Evolutionary conservation across 2,329 filamentous ascomycete genomes (phyloP), one percentile per base, ranked within the genome.

Genomic region (Xylaria sp.): DNA sequence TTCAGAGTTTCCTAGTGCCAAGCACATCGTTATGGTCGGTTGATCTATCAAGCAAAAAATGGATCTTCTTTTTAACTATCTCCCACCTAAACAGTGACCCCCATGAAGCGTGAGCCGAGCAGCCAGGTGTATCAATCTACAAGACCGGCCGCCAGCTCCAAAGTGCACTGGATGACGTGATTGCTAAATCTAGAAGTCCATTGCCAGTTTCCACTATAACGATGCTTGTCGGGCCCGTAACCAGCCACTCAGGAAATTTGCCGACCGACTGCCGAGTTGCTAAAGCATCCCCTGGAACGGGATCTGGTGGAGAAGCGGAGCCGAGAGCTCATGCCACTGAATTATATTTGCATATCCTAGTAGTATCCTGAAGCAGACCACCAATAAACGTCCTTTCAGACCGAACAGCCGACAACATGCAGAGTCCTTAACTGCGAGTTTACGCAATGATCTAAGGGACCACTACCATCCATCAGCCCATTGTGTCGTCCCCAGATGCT

Each of bases 321-420:
- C 42, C 47, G 45, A 52, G 48, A 43, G 18, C 39, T 44, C 43
- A 42, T 42, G 21, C 43, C 34, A 6, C 42, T 42, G 16, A 41
- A 39, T 19, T 22, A 26, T 20, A n/a, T 8, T 42, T 29, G 39
- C 19, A 34, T 16, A 18, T 42, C 22, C 39, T 26, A 44, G 43
- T 29, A 40, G 39, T 17, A 44, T 19, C 8, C 11, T 20, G 21
- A 43, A 46, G 22, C 21, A 13, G 24, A 38, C 24, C 46, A 11
- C 54, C 51, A 57, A 57, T 57, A n/a, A 47, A 20, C 50, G 17
- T 11, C 7, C 5, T 8, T 13, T 39, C 21, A 20, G 45, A 22
- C 57, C 54, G 51, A 60, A 42, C 5, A 2, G 29, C 57, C 57
- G 57, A 57, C 11, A 21, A 52, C 52, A 41, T 57, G 42, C 45